These are phyloP conservation scores for Xylariaceae sp. DNA, from an alignment of 2,329 filamentous ascomycete species.

Conservation along the genomic window DNA sequence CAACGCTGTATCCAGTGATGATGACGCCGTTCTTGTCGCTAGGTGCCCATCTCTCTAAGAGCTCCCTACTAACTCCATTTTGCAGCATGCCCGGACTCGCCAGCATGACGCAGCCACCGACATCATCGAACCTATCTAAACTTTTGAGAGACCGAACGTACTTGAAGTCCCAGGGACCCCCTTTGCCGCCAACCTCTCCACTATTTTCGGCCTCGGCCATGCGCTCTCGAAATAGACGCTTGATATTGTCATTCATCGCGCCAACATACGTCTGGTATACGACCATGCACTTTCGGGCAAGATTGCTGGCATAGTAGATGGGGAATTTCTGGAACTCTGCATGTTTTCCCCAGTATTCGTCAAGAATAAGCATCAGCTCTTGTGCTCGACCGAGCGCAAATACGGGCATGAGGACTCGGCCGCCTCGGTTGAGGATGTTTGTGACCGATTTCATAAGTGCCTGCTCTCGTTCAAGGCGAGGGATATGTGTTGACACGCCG, in stretches of 20 bases:
- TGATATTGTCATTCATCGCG: conserved; percentile 99
- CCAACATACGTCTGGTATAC: conserved; percentile 98
- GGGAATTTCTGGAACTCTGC: conserved; percentile 82
- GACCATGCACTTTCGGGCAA: conserved; percentile 95
- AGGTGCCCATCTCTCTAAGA: conserved; percentile 93
- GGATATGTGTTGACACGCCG: conserved; percentile 89
- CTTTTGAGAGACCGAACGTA: conserved; percentile 89
- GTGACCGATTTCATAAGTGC: conserved; percentile 96
- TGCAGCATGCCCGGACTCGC: conserved; percentile 98
- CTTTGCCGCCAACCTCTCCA: conserved; percentile 69
- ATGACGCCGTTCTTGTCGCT: conserved; percentile 97
- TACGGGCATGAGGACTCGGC: conserved; percentile 88
- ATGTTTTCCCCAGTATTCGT: conserved; percentile 95
- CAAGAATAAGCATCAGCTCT: conserved; percentile 87
- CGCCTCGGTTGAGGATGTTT: conserved; percentile 82
- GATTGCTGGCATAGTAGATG: conserved; percentile 95
- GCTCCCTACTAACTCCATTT: conserved; percentile 86
- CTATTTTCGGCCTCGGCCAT: conserved; percentile 86
- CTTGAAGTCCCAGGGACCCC: conserved; percentile 93
- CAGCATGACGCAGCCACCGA: conserved; percentile 94
- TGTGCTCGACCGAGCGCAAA: conserved; percentile 93
- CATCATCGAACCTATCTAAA: conserved; percentile 91
- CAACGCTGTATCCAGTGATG: conserved; percentile 96
- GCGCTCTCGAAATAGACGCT: conserved; percentile 84
- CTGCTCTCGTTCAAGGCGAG: conserved; percentile 83